A percentile compares a stretch with the other conserved stretches of the same genome.
These are phyloP conservation scores for Geoglossum cookeanum DNA, from an alignment of 2,329 filamentous ascomycete genomes.

Conservation along the genomic window DNA sequence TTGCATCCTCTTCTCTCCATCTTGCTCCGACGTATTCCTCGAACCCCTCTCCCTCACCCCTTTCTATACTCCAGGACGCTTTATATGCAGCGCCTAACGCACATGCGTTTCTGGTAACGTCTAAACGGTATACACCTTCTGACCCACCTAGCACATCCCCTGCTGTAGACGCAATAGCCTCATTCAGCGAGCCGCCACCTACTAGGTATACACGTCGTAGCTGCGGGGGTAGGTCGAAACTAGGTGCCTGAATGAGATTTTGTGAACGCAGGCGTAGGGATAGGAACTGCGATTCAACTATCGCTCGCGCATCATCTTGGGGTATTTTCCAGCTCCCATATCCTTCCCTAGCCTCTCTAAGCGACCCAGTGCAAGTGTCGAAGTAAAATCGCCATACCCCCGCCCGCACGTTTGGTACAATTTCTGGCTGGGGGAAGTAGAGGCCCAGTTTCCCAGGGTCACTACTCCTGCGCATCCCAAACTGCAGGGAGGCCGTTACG, in stretches of 20 bases:
- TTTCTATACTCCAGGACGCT: conserved; percentile 77
- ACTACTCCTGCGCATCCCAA: conserved; percentile 37
- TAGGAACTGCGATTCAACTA: conserved; percentile 88
- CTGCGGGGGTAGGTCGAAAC: conserved; percentile 49
- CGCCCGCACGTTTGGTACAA: conserved; percentile 73
- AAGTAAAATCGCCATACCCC: conserved; percentile 75
- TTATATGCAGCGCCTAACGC: conserved; percentile 90
- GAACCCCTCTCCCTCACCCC: conserved; percentile 50
- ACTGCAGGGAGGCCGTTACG: conserved; percentile 46
- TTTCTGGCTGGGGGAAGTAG: conserved; percentile 92
- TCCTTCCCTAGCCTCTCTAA: conserved; percentile 31
- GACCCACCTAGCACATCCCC: conserved; percentile 75
- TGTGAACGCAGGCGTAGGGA: conserved; percentile 74
- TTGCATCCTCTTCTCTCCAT: conserved; percentile 72
- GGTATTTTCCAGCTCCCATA: conserved; percentile 31
- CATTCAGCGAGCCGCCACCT: conserved; percentile 77
- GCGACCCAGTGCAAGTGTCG: conserved; percentile 25
- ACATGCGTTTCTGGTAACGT: conserved; percentile 90
- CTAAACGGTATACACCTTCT: conserved; percentile 82
- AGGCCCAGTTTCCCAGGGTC: conserved; percentile 66
- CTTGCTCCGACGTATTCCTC: conserved; percentile 68
- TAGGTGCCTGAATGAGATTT: conserved; percentile 45
- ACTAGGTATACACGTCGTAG: conserved; percentile 85
- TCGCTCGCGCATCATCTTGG: conserved; percentile 59
- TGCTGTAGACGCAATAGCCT: conserved; percentile 66